phyloP scores from a whole-genome alignment of 225 moss, liverwort and hornwort species.

The Pseudisothecium myosuroides region DNA sequence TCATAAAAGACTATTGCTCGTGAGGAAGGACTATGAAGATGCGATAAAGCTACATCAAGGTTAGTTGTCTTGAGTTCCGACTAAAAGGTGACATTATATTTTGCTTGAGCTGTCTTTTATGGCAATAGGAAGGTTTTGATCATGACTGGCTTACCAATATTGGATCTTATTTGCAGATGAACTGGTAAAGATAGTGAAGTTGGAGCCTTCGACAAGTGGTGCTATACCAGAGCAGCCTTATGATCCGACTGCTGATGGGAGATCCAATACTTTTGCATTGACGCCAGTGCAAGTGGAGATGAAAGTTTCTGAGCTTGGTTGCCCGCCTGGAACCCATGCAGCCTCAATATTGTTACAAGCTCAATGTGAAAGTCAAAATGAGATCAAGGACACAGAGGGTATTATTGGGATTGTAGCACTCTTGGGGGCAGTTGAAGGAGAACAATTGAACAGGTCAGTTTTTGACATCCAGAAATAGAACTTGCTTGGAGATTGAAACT shows the following conservation, averaged over 20 bases:
- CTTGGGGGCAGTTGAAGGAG: slow-evolving; percentile 1
- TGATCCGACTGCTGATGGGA: not conserved
- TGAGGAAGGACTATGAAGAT: not conserved
- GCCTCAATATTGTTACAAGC: slow-evolving; percentile 20
- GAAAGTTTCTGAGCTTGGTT: slow-evolving; percentile 1
- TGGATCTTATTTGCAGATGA: not conserved
- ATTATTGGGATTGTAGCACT: slow-evolving; percentile 23
- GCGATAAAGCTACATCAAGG: not conserved
- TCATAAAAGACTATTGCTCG: not conserved
- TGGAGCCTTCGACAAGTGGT: not conserved
- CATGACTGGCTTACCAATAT: not conserved
- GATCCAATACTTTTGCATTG: not conserved
- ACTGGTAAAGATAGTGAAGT: not conserved
- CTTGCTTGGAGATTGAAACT: not conserved
- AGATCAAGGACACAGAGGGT: not conserved
- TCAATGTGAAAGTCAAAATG: not conserved
- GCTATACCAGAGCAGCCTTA: not conserved
- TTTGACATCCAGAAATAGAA: not conserved
- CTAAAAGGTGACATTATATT: not conserved
- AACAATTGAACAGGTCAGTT: slow-evolving; percentile 6
- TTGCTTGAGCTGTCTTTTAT: not conserved
- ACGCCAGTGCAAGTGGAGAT: not conserved
- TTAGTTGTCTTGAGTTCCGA: not conserved
- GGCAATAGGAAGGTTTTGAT: not conserved
- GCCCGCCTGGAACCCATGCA: slow-evolving; percentile 25